Base-by-base conservation (phyloP, 2,329 filamentous ascomycete genomes). In the Didymella exigua region DNA sequence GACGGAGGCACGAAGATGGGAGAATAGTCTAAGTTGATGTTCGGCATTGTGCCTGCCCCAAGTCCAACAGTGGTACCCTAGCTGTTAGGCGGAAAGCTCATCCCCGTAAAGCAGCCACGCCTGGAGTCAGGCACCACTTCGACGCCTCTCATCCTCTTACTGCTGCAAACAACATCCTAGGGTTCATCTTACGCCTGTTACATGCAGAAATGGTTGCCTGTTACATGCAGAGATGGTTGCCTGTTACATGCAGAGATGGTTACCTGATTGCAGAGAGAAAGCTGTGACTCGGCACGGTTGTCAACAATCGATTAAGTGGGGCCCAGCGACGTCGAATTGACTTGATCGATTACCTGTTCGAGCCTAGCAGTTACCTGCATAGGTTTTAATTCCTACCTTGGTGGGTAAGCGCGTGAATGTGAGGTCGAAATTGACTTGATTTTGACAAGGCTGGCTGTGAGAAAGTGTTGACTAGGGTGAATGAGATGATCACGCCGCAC, bases 11-110 rank as follows among this genome's bases (percentile, higher is more conserved):
- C 43, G 26, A 49, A 34, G 47, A 43, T 41, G 34, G 41, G 40
- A 42, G 40, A 51, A 55, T 19, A 46, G 31, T 43, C 29, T 33
- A 56, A 43, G 30, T n/a, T 56, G 46, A 45, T 30, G 52, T 46
- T 45, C 7, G 52, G 14, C 26, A 37, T 46, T n/a, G 42, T 24
- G 13, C 41, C 47, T 59, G 21, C 37, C 18, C n/a, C 31, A 33
- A 33, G 10, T 43, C 44, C 49, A 60, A 60, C 40, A 54, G 52
- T 58, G 62, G 62, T 65, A 65, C 61, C 62, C 62, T 65, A 65
- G 59, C 30, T 54, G 46, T 56, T 65, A 63, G 61, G 57, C 53
- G 36, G 49, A 60, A 16, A 49, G 52, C 50, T 40, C 52, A 65
- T 63, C 62, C 62, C 59, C 55, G 33, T 34, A 57, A 49, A 47